Percentiles rank a stretch among this genome's conserved stretches.
These are phyloP conservation scores for Escovopsis sp. DNA, from an alignment of 2,329 filamentous ascomycete genomes.

Conservation along the genomic window DNA sequence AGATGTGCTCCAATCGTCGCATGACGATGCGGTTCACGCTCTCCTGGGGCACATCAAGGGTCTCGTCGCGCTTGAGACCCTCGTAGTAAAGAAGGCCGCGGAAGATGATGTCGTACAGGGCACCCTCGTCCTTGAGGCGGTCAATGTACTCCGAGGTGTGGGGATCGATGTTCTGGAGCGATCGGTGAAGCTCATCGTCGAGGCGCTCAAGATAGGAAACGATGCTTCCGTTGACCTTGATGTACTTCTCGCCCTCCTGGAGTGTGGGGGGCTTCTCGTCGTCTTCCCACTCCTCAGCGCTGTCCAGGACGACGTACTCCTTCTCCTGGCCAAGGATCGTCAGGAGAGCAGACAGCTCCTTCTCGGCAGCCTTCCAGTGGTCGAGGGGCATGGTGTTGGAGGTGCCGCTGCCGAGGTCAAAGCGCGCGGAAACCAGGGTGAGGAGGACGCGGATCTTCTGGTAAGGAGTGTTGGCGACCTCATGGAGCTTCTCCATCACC, in stretches of 20 bases:
- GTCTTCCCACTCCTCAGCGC: slow-evolving; percentile 96
- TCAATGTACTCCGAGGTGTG: slow-evolving; percentile 99
- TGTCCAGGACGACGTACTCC: slow-evolving; percentile 76
- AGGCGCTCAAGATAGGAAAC: slow-evolving; percentile 90
- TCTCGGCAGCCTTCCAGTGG: slow-evolving; percentile 90
- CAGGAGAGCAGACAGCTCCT: slow-evolving; percentile 67
- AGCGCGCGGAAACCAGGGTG: slow-evolving; percentile 81
- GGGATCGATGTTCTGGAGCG: slow-evolving; percentile 93
- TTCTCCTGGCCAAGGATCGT: slow-evolving; percentile 63
- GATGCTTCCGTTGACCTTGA: slow-evolving; percentile 85
- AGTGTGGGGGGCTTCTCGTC: slow-evolving; percentile 82
- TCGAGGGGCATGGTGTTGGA: slow-evolving; percentile 78
- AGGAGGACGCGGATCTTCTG: slow-evolving; percentile 86
- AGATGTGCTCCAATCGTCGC: slow-evolving; percentile 88
- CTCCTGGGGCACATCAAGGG: slow-evolving; percentile 66
- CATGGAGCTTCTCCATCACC: slow-evolving; percentile 89
- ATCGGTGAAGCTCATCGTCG: slow-evolving; percentile 92
- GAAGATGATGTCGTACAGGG: slow-evolving; percentile 84
- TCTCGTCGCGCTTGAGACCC: slow-evolving; percentile 51
- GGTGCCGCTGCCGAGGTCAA: slow-evolving; percentile 73
- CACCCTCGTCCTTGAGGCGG: slow-evolving; percentile 75
- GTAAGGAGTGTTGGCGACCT: slow-evolving; percentile 82
- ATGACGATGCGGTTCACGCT: slow-evolving; percentile 85
- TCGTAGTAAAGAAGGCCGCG: slow-evolving; percentile 82
- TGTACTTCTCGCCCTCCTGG: slow-evolving; percentile 58